phyloP scores from a whole-genome alignment of 2,329 filamentous ascomycete species.

The Coniosporium tulheliwenetii region DNA sequence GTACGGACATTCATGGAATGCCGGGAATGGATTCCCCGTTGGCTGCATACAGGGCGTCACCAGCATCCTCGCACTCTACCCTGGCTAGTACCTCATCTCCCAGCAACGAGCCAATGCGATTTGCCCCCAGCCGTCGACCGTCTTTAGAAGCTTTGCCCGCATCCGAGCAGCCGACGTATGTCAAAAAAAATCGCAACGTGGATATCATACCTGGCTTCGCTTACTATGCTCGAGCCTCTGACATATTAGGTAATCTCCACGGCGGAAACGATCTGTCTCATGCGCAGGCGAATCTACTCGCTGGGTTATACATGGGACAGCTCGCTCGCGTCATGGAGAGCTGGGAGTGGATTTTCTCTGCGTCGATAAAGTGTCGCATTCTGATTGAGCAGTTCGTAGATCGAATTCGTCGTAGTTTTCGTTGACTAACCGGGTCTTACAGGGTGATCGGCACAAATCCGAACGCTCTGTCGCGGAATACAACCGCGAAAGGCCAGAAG shows the following conservation, averaged over 20 bases:
- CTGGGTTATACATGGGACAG: conserved; percentile 79
- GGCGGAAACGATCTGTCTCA: conserved; percentile 69
- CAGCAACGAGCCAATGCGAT: conserved; percentile 8
- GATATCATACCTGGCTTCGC: conserved; percentile 80
- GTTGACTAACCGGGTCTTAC: too few relatives aligned
- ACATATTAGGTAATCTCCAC: conserved; percentile 69
- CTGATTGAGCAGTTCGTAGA: conserved; percentile 23
- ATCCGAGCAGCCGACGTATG: neutral
- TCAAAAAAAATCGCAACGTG: conserved; percentile 23
- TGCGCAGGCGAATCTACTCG: conserved; percentile 72
- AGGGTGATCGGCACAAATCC: too few relatives aligned
- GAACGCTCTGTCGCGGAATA: too few relatives aligned
- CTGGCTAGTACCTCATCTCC: conserved; percentile 11
- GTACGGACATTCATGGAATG: too few relatives aligned
- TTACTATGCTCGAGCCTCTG: conserved; percentile 74
- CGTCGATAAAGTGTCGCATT: conserved; percentile 47
- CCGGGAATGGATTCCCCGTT: conserved; percentile 14
- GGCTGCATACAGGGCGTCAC: conserved; percentile 18
- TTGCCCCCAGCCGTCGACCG: conserved; percentile 13
- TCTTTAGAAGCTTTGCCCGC: conserved; percentile 11
- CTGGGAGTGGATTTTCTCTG: conserved; percentile 51
- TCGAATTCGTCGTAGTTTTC: too few relatives aligned
- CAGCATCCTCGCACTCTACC: conserved; percentile 21
- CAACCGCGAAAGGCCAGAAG: neutral
- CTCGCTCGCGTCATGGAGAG: conserved; percentile 77